Base-by-base conservation (phyloP, 192 early-diverging fungal species). In the Geranomyces michiganensis region DNA sequence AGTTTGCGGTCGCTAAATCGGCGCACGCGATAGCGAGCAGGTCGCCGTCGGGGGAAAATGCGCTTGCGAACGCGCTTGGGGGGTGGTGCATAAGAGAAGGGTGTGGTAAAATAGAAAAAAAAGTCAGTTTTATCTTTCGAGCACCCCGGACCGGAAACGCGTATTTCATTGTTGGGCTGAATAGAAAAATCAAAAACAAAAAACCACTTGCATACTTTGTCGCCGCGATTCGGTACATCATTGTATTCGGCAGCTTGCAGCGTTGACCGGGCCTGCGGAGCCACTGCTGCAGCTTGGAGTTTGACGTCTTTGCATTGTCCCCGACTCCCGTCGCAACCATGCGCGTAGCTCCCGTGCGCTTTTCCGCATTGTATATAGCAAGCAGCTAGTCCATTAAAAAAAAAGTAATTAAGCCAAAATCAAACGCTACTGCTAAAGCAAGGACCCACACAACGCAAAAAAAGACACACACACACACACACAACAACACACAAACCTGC, bases 241-340 rank as follows among this genome's bases (percentile, higher is more conserved):
- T 60, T 46, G 74, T 78, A 64, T 81, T 85, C n/a, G 84, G 84
- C 33, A 85, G 36, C 56, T 72, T 75, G 68, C 79, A 83, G 6
- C 36, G 17, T 61, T 84, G 72, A 22, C 78, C 78, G 12, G 68
- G 75, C 12, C 70, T 26, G 26, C 82, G 45, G 19, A 66, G 24
- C 82, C 82, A 84, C 31, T 73, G 24, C 36, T 41, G 36, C 36
- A 41, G 36, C 36, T 41, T 41, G 36, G 36, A 41, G 10, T 41
- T 41, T 3, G 36, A 41, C 10, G 36, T 41, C 10, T 3, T 41
- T 10, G 36, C 36, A 10, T 10, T 41, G 5, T 41, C 36, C 3
- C 5, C 56, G 17, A 3, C 36, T 15, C 26, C 6, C 26, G 3
- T 4, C 15, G 19, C 51, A 8, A 15, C 51, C 6, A 41, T 10